Evolutionary conservation across 2,329 filamentous ascomycete species (phyloP).

Genomic region (Drechslera avenae): DNA sequence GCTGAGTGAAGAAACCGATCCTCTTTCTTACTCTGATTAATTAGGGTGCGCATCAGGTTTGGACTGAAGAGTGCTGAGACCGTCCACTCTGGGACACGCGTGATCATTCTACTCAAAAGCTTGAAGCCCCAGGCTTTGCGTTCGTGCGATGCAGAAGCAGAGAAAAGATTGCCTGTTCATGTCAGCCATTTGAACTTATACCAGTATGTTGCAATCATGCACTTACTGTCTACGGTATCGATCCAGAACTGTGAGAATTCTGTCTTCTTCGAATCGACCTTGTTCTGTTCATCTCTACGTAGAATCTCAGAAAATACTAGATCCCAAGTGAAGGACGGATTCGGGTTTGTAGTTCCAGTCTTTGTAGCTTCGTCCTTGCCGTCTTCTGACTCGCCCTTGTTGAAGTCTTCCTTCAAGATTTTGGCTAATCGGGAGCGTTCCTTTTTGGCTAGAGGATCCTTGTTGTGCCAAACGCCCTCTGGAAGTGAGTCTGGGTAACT

Average conservation of each 20-base stretch:
- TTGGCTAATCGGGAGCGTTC: constrained; percentile 72
- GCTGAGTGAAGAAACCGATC: constrained; percentile 62
- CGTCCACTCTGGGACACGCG: constrained; percentile 56
- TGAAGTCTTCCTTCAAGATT: constrained; percentile 76
- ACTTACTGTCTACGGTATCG: constrained; percentile 81
- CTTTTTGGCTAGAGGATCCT: constrained; percentile 72
- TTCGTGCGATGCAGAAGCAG: constrained; percentile 78
- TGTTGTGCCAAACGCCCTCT: constrained; percentile 71
- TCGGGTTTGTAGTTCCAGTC: constrained; percentile 77
- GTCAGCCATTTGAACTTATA: constrained; percentile 12
- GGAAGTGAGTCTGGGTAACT: constrained; percentile 69
- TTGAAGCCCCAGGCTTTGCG: constrained; percentile 93
- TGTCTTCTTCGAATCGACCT: constrained; percentile 42
- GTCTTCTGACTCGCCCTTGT: constrained; percentile 56
- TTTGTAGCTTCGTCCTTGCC: constrained; percentile 55
- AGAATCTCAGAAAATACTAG: constrained; percentile 64
- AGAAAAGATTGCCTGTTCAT: constrained; percentile 76
- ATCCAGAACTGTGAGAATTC: constrained; percentile 82
- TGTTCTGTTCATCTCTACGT: constrained; percentile 28
- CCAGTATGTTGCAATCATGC: neutral
- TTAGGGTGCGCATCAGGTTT: constrained; percentile 69
- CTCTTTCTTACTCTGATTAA: constrained; percentile 45
- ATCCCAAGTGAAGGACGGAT: constrained; percentile 88
- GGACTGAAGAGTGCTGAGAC: constrained; percentile 73
- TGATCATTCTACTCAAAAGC: constrained; percentile 78